Evolutionary conservation across 1,139 yeast genomes (phyloP).

Genomic region (Candida pseudoviswanathii): DNA sequence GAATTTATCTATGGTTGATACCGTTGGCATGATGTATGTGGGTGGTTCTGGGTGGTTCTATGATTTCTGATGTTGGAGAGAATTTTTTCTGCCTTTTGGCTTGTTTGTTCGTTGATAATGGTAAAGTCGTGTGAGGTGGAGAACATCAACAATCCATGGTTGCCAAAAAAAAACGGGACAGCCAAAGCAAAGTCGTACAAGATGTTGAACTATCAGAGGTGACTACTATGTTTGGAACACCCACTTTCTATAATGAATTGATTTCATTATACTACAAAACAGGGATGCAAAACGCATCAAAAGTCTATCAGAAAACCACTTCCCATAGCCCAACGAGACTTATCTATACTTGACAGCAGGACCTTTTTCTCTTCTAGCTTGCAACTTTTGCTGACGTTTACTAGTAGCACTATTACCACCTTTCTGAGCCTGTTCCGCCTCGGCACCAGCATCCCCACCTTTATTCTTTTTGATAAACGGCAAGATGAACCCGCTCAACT

Average conservation of each 20-base stretch:
- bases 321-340: too few species aligned
- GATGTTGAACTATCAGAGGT: too few species aligned
- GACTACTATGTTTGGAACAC: too few species aligned
- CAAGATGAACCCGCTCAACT: conserved; percentile 34
- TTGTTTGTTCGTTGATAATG: background rate
- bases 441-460: conserved; percentile 4
- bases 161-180: too few species aligned
- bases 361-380: conserved; percentile 45
- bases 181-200: too few species aligned
- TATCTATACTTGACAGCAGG: conserved; percentile 30
- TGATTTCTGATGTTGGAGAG: conserved; percentile 4
- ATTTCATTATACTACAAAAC: too few species aligned
- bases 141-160: background rate
- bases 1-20: conserved; percentile 33
- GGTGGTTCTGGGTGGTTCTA: background rate
- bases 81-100: background rate
- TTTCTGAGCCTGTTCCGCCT: background rate
- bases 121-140: conserved; percentile 5
- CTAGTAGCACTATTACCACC: conserved; percentile 27
- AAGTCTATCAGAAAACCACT: background rate
- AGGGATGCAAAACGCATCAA: too few species aligned
- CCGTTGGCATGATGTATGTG: conserved; percentile 14
- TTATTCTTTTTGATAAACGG: conserved; percentile 23
- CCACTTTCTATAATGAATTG: too few species aligned
- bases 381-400: conserved; percentile 52